Evolutionary conservation across 2,329 filamentous ascomycete genomes (phyloP), one percentile per base, ranked within the genome.

Genomic region (Xylariaceae sp.): DNA sequence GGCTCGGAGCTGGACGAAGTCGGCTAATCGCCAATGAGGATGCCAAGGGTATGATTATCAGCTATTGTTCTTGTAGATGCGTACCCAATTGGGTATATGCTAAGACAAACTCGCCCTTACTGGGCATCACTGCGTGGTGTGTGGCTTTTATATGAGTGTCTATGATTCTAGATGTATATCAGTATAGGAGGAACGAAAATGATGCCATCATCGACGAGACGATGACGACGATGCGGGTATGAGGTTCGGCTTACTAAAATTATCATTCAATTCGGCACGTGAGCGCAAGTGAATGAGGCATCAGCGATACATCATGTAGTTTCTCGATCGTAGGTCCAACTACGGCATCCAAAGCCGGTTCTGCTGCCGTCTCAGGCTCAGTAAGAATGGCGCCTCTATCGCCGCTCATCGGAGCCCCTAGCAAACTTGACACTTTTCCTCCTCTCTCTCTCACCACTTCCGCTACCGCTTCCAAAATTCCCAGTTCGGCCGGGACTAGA

Each of bases 351-450:
- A 50, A 52, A 37, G 49, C 32, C n/a, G 37, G 32, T 19, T 42
- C 37, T 19, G 30, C 26, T 41, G 27, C 8, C 35, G 40, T 50
- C 29, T 2, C 27, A 29, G 12, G 41, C 29, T 50, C 12, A 12
- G 26, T 27, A 7, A 47, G 32, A 54, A 31, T 35, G 49, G 37
- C 51, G 46, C 50, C 50, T 55, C 59, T 60, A 71, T 56, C 66
- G 62, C 56, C 67, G 61, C 51, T 69, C 69, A 35, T 71, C 74
- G 12, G 61, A 41, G 7, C 75, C 72, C 43, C 72, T 73, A 2
- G 76, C 77, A 68, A 85, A 83, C 71, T 85, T 86, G 62, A 86
- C 83, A 59, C 81, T 85, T 75, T 84, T 85, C 65, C 81, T 74
- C 59, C 80, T 73, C 65, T 84, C 82, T 55, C 80, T 68, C 46